A percentile compares a stretch with the other conserved stretches of the same genome.
Evolutionary conservation across 257 asterid genomes (phyloP).

Genomic region (Lantana camara): DNA sequence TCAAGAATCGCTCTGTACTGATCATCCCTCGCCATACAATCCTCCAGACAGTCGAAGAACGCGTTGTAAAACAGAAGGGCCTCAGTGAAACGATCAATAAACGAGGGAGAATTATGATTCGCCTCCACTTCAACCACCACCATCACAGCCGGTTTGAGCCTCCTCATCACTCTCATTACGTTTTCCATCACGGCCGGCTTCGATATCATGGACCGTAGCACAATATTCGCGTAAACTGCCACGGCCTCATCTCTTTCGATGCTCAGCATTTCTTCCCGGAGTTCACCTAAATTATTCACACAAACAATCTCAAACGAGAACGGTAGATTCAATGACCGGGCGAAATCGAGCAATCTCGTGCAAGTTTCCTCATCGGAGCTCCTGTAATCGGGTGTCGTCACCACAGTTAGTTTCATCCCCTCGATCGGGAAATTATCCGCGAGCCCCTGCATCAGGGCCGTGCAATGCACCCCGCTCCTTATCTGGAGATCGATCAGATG

Average conservation of each 20-base stretch:
- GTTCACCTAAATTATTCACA: conserved; percentile 45
- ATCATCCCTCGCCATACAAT: conserved; percentile 46
- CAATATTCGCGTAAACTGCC: conserved; percentile 42
- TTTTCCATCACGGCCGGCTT: conserved; percentile 42
- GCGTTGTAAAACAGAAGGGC: conserved; percentile 53
- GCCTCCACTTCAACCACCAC: conserved; percentile 71
- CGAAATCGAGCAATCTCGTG: conserved; percentile 47
- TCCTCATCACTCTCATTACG: conserved; percentile 44
- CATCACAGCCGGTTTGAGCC: conserved; percentile 50
- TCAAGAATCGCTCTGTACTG: conserved; percentile 45
- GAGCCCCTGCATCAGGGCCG: conserved; percentile 64
- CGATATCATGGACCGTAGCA: conserved; percentile 57
- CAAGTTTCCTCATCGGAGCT: conserved; percentile 44
- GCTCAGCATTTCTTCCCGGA: conserved; percentile 34
- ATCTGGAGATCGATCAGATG: conserved; percentile 69
- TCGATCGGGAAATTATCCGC: conserved; percentile 29
- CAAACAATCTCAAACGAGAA: conserved; percentile 43
- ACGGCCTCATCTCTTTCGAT: conserved; percentile 46
- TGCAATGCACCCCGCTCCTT: conserved; percentile 72
- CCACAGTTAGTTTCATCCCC: conserved; percentile 54
- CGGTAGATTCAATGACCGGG: conserved; percentile 49
- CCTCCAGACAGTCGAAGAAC: conserved; percentile 62
- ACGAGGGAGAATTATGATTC: conserved; percentile 64
- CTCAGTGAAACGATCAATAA: conserved; percentile 59
- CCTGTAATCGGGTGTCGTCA: conserved; percentile 39